A percentile compares a stretch with the other conserved stretches of the same genome.
Conservation (phyloP, 2,329 filamentous ascomycete species). For the Metarhizium sp. region DNA sequence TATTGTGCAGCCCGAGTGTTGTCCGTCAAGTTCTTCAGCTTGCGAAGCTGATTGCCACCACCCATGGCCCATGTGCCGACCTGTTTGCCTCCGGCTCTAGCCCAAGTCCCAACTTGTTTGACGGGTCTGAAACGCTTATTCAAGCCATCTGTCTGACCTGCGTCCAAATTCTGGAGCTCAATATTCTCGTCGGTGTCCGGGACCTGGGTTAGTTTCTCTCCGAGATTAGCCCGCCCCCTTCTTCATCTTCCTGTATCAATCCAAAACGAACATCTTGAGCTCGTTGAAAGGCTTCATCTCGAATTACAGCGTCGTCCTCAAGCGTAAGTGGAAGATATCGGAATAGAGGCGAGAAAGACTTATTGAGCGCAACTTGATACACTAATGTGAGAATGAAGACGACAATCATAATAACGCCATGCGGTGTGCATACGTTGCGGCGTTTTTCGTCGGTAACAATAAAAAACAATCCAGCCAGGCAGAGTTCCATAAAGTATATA, state of each 20-base stretch:
- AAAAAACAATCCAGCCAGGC: conserved; percentile 84
- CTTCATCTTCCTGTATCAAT: conserved; percentile 41
- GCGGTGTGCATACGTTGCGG: conserved; percentile 54
- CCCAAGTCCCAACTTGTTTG: conserved; percentile 38
- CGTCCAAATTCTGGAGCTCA: conserved; percentile 30
- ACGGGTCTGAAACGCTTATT: conserved; percentile 33
- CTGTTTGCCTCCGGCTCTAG: conserved; percentile 21
- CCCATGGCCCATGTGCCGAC: conserved; percentile 27
- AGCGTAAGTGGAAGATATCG: conserved; percentile 88
- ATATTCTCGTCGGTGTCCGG: conserved; percentile 27
- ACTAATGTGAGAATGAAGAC: conserved; percentile 58
- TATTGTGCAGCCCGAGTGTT: conserved; percentile 35
- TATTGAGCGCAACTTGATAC: conserved; percentile 75
- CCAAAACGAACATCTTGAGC: conserved; percentile 65
- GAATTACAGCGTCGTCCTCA: conserved; percentile 87
- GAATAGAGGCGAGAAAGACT: conserved; percentile 75
- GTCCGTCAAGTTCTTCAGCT: conserved; percentile 26
- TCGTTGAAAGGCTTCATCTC: conserved; percentile 79
- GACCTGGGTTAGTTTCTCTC: conserved; percentile 16
- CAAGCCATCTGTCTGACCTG: conserved; percentile 6
- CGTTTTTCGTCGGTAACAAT: conserved; percentile 51
- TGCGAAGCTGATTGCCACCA: conserved; percentile 38
- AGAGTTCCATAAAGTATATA: conserved; percentile 89
- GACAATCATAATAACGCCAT: conserved; percentile 80
- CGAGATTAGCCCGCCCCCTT: conserved; percentile 23